phyloP scores from a whole-genome alignment of 352 stramenopile species.

The Pythium brachiatum region DNA sequence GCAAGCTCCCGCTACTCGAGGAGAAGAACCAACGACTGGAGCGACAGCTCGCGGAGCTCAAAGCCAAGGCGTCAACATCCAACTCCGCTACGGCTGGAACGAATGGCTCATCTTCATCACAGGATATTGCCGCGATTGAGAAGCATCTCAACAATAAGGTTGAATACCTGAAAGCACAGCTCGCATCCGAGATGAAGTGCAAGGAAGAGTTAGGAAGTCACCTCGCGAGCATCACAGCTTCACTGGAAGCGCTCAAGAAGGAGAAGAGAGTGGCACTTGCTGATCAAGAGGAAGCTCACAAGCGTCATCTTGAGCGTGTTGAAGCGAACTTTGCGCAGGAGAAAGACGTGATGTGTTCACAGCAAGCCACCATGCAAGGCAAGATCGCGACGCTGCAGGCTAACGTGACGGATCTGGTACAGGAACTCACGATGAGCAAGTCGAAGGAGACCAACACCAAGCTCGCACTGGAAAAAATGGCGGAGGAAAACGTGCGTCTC shows the following conservation, averaged over 20 bases:
- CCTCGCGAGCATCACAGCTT: conserved; percentile 55
- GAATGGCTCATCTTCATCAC: neutral
- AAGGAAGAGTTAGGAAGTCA: conserved; percentile 78
- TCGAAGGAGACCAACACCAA: conserved; percentile 64
- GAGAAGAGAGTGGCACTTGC: conserved; percentile 46
- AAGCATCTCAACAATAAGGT: conserved; percentile 81
- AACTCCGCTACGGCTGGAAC: neutral
- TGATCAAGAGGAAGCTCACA: conserved; percentile 63
- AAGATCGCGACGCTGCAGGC: conserved; percentile 69
- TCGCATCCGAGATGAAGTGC: conserved; percentile 83
- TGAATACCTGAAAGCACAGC: conserved; percentile 79
- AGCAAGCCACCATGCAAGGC: conserved; percentile 47
- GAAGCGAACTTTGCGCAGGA: conserved; percentile 51
- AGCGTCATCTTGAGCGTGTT: conserved; percentile 46
- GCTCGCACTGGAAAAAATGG: conserved; percentile 71
- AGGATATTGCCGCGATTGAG: conserved; percentile 50
- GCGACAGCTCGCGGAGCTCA: conserved; percentile 46
- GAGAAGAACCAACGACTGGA: conserved; percentile 67
- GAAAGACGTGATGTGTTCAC: conserved; percentile 40
- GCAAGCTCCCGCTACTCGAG: conserved; percentile 47
- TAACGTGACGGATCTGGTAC: conserved; percentile 73
- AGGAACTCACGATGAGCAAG: conserved; percentile 65
- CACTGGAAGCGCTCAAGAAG: conserved; percentile 65
- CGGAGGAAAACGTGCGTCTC: conserved; percentile 62
- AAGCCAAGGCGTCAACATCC: conserved; percentile 11